Base-by-base conservation (phyloP, 768 basidiomycete species). In the Psilocybe tampanensis region DNA sequence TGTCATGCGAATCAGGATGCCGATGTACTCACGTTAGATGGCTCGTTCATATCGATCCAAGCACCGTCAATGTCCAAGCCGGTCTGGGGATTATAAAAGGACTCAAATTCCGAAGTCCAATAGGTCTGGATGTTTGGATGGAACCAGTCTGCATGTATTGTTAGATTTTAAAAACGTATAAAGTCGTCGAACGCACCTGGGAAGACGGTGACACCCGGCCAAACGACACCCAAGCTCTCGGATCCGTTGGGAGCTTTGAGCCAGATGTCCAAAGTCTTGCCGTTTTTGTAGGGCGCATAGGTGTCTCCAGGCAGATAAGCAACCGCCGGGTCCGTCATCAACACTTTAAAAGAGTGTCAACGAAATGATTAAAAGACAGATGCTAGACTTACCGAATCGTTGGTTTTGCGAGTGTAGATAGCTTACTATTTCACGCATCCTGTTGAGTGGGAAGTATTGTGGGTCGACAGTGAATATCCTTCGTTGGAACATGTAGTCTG, bases 31-130 rank as follows among this genome's bases (percentile, higher is more conserved):
- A 88, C 87, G 57, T 79, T 89, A 2, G 86, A 69, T 6, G 88
- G 88, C 58, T 89, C 88, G 65, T 90, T 89, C 87, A 87, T 88
- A 60, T 88, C 86, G 22, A 89, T 88, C 89, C 88, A 90, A 17
- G 80, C 80, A 9, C 87, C 88, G 59, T 88, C 86, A 26, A 88
- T 88, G 55, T 88, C 83, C 8, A 90, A 58, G 1, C 86, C 86
- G 0, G 68, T 76, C 12, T 74, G 58, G 0, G 83, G 76, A 57
- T 72, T 74, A 65, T 84, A 87, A 69, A 89, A 87, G 7, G 72
- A 47, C 24, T 73, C 56, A 67, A 86, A 88, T 58, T 89, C 86
- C 39, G 77, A 80, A 2, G 71, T 80, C 89, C 89, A 90, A 64
- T 78, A 86, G 77, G 78, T 70, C 65, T 81, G 76, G 29, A 79